Percentiles rank a stretch among this genome's conserved stretches.
Evolutionary conservation across 2,329 filamentous ascomycete species (phyloP).

Genomic region (Aspergillus clavatus): DNA sequence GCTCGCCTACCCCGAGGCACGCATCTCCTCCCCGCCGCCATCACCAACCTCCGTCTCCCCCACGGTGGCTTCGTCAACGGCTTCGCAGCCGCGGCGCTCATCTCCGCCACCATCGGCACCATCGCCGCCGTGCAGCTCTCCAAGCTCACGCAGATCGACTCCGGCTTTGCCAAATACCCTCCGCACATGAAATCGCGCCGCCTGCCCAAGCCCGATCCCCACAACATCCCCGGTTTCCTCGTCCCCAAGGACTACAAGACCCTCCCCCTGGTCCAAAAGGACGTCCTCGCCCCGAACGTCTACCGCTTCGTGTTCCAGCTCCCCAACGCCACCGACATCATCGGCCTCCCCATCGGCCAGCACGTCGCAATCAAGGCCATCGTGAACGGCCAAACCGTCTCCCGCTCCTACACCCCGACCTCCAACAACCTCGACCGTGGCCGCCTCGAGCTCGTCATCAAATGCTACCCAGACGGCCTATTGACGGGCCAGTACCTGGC

Average conservation of each 20-base stretch:
- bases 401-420: conserved; percentile 51
- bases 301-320: conserved; percentile 48
- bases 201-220: conserved; percentile 36
- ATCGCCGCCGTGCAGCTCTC: conserved; percentile 9
- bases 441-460: conserved; percentile 31
- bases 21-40: not conserved
- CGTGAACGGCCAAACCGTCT: conserved; percentile 44
- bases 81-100: conserved; percentile 15
- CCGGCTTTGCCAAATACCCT: conserved; percentile 23
- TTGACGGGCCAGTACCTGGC: conserved; percentile 29
- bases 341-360: conserved; percentile 55
- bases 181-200: conserved; percentile 38
- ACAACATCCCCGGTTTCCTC: conserved; percentile 45
- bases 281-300: conserved; percentile 19
- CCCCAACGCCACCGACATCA: conserved; percentile 41
- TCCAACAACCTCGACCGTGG: conserved; percentile 33
- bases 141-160: conserved; percentile 19
- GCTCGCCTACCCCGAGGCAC: not conserved
- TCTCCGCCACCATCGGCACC: conserved; percentile 8
- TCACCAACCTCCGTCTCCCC: not conserved
- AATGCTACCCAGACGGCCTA: conserved; percentile 31
- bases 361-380: conserved; percentile 51
- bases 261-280: conserved; percentile 40
- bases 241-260: conserved; percentile 46
- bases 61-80: conserved; percentile 17